Base-by-base conservation (phyloP, 345 rosid genomes). In the Citrus medica region DNA sequence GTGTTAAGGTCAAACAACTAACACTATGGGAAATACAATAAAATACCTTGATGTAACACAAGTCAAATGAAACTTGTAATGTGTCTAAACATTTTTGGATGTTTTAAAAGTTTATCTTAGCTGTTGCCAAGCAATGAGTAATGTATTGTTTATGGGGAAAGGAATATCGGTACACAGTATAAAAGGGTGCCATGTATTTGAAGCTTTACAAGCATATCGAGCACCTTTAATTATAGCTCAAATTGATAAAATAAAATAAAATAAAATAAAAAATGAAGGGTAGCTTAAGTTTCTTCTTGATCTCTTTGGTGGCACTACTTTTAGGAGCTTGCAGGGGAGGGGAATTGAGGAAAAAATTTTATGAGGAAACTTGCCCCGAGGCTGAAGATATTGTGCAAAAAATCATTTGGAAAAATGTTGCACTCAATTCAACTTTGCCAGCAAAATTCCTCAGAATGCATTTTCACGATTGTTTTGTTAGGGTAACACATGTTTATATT, bases 391-490 rank as follows among this genome's bases (percentile, higher is more conserved):
- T 88, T 3, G 67, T 82, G 25, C 38, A 56, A 69, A 60, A n/a
- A 1, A 77, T 83, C 67, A 83, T 78, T 7, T 27, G 86, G 84
- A 69, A 79, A 38, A 69, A 65, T 40, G 84, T 84, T 78, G 76
- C 88, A 19, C 58, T 63, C 12, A 88, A 84, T 60, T 42, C 75
- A 8, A 79, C 83, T 40, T 80, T 84, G 77, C 85, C 83, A 0
- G 82, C 90, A 40, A 86, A 83, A 70, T 77, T 88, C 62, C 80
- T 83, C 10, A 86, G 91, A 73, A 84, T 88, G 76, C 91, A 88
- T 59, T 88, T 88, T 76, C 91, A 88, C 21, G 91, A 88, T 74
- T 88, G 91, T 76, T 88, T 88, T 53, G 88, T 88, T 21, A 56
- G 88, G 82, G 91, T 88, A 81, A 73, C 8, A 2, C 21, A n/a